These are phyloP conservation scores for Erucastrum elatum DNA, from an alignment of 345 rosid species.

Conservation along the genomic window DNA sequence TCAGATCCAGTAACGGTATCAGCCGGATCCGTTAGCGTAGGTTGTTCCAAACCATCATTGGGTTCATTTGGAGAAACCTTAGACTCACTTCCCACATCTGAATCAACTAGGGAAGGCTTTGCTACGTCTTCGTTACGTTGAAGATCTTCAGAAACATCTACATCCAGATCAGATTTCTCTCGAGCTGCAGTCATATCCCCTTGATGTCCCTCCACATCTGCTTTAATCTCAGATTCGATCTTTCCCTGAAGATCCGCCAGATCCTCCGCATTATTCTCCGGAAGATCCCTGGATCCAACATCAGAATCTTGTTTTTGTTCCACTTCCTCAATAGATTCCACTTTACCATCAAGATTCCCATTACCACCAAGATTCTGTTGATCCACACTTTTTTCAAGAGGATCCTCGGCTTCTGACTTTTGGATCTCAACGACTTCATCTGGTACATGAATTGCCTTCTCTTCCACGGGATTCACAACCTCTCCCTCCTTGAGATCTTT, in stretches of 20 bases:
- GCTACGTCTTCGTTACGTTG: conserved; percentile 17
- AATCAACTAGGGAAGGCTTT: conserved; percentile 18
- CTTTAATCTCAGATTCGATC: conserved; percentile 24
- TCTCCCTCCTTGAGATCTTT: conserved; percentile 28
- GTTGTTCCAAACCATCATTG: conserved; percentile 17
- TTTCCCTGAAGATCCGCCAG: conserved; percentile 17
- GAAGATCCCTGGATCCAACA: conserved; percentile 30
- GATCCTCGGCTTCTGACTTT: conserved; percentile 16
- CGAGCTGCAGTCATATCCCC: not conserved
- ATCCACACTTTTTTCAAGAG: conserved; percentile 11
- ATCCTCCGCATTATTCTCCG: conserved; percentile 8
- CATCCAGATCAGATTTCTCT: conserved; percentile 29
- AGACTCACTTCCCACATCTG: conserved; percentile 24
- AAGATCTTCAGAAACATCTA: conserved; percentile 26
- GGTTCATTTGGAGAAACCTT: conserved; percentile 26
- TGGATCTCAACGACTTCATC: conserved; percentile 24
- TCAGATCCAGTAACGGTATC: conserved; percentile 22
- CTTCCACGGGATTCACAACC: not conserved
- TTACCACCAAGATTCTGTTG: conserved; percentile 10
- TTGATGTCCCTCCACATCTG: conserved; percentile 30
- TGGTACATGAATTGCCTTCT: conserved; percentile 2
- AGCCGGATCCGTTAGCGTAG: conserved; percentile 28
- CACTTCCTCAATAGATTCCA: conserved; percentile 33
- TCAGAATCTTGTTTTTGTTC: conserved; percentile 30
- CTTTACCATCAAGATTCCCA: conserved; percentile 22